Evolutionary conservation across 805 yeast species (phyloP).

Genomic region (Schwanniomyces vanrijiae): DNA sequence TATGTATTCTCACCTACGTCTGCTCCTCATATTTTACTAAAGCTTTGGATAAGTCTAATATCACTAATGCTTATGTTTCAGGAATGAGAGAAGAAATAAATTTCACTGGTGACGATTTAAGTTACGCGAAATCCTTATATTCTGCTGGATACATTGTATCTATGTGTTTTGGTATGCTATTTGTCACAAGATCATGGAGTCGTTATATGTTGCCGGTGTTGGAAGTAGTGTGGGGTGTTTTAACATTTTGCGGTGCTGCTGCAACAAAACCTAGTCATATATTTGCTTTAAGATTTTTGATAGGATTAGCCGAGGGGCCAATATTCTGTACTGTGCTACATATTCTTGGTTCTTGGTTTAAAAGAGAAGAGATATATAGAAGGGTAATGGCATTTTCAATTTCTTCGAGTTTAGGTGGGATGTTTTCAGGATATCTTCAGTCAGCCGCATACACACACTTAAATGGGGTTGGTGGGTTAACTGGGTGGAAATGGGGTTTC

Average conservation of each 20-base stretch:
- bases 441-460: constrained; percentile 34
- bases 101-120: constrained; percentile 63
- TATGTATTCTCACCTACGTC: constrained; percentile 28
- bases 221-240: constrained; percentile 51
- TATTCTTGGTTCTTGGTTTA: constrained; percentile 1
- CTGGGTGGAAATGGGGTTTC: constrained; percentile 8
- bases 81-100: constrained; percentile 59
- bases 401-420: constrained; percentile 12
- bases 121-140: constrained; percentile 53
- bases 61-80: constrained; percentile 64
- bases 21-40: constrained; percentile 55
- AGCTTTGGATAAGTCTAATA: constrained; percentile 59
- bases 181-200: constrained; percentile 47
- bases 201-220: constrained; percentile 51
- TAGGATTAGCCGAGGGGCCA: constrained; percentile 9
- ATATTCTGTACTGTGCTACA: neutral
- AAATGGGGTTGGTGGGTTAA: constrained; percentile 2
- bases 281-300: constrained; percentile 6
- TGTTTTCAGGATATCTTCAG: constrained; percentile 36
- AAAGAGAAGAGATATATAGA: constrained; percentile 5
- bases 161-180: constrained; percentile 57
- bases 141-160: constrained; percentile 58
- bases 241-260: constrained; percentile 33
- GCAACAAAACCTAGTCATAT: constrained; percentile 1
- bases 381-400: constrained; percentile 1